These are phyloP conservation scores for Silybum marianum DNA, from an alignment of 129 eudicot genomes.

Conservation along the genomic window DNA sequence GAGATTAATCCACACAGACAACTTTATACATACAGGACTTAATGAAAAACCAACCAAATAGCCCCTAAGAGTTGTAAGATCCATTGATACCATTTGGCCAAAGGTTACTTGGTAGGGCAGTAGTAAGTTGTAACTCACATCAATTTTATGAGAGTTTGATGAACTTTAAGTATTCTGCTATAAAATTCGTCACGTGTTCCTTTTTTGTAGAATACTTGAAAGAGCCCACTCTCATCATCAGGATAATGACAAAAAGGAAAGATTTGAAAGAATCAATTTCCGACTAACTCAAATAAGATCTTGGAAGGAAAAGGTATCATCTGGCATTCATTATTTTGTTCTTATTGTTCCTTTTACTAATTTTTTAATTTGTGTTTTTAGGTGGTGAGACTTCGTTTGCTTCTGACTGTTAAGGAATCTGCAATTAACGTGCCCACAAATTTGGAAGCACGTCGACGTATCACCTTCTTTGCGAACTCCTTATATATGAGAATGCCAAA, in stretches of 20 bases:
- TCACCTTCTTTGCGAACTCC: conserved; percentile 95
- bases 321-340: conserved; percentile 18
- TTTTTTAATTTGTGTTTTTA: conserved; percentile 20
- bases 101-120: not conserved
- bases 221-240: conserved; percentile 41
- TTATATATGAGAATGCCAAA: conserved; percentile 91
- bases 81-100: not conserved
- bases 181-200: not conserved
- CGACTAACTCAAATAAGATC: conserved; percentile 45
- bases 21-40: no score
- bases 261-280: conserved; percentile 70
- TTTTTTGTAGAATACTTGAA: conserved; percentile 57
- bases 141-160: not conserved
- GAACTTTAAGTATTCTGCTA: not conserved
- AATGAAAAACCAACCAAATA: no score
- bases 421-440: conserved; percentile 95
- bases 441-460: conserved; percentile 97
- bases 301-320: conserved; percentile 94
- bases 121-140: not conserved
- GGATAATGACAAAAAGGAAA: conserved; percentile 56
- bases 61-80: not conserved
- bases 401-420: conserved; percentile 91
- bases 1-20: no score
- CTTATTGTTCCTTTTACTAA: conserved; percentile 2
- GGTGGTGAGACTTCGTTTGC: conserved; percentile 93